Evolutionary conservation across 75 land plant species (phyloP), one percentile per base, ranked within the genome.

Genomic region (Chamaecyparis obtusa): DNA sequence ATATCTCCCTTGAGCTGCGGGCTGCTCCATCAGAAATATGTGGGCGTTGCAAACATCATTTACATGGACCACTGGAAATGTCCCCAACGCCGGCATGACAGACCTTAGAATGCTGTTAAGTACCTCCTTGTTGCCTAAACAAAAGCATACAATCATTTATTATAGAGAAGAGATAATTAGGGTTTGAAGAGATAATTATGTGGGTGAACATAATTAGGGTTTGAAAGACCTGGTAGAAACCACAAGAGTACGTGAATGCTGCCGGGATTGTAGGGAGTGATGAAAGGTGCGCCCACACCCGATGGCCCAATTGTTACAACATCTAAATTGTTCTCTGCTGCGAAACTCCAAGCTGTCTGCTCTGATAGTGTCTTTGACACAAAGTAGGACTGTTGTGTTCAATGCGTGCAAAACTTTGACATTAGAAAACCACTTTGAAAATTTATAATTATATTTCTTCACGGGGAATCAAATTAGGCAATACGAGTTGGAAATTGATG

Each of bases 291-390:
- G 21, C 86, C 76, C 56, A 92, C 78, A 49, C 79, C 55, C 11
- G 88, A 72, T 33, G 93, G 89, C 43, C 48, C 32, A 24, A 92
- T 74, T 10, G 88, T 92, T 21, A 92, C 89, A 16, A 92, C 44
- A 49, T 92, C 89, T 7, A 92, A 77, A 21, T 83, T 87, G 49
- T 83, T 36, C 30, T 83, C 74, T 36, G 85, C 57, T 3, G 89
- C 91, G 46, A 86, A 91, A 49, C 88, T 88, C 44, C 36, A 81
- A 17, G 93, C 89, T 67, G 77, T 84, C 21, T 56, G 74, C 76
- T 92, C 93, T 3, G 88, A 90, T n/a, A 92, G 56, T 9, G 89
- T 92, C 76, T 92, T 92, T n/a, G 92, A 92, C 71, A 92, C 74
- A 21, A 67, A 41, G 69, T 87, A 87, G 10, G 86, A 36, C 86